Evolutionary conservation across 208 protist species (phyloP).

Genomic region (Histomonas meleagridis): DNA sequence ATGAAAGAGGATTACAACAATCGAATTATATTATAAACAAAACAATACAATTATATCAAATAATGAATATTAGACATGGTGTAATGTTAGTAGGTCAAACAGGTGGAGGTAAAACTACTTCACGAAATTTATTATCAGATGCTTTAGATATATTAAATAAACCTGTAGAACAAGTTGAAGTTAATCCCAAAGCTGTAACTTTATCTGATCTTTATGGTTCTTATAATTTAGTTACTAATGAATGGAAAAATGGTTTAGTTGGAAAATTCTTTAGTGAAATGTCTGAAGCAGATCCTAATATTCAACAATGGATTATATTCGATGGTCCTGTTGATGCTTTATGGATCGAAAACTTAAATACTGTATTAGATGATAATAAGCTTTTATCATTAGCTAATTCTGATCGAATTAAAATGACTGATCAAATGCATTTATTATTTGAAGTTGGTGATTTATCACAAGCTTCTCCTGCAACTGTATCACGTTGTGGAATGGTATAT

Average conservation of each 20-base stretch:
- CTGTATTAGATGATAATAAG: slow-evolving; percentile 92
- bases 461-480: slow-evolving; percentile 91
- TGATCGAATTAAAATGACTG: slow-evolving; percentile 81
- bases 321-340: slow-evolving; percentile 91
- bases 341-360: slow-evolving; percentile 98
- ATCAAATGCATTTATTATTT: slow-evolving; percentile 78
- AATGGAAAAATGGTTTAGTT: slow-evolving; percentile 66
- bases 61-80: slow-evolving; percentile 83
- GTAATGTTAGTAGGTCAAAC: slow-evolving; percentile 90
- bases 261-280: slow-evolving; percentile 65
- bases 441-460: slow-evolving; percentile 87
- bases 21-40: slow-evolving; percentile 69
- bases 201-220: slow-evolving; percentile 88
- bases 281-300: slow-evolving; percentile 57
- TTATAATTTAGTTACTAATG: slow-evolving; percentile 60
- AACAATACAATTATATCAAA: slow-evolving; percentile 89
- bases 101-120: slow-evolving; percentile 73
- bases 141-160: slow-evolving; percentile 47
- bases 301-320: slow-evolving; percentile 84
- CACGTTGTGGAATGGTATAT: slow-evolving; percentile 93
- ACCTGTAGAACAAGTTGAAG: slow-evolving; percentile 61
- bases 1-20: slow-evolving; percentile 58
- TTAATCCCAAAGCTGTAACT: slow-evolving; percentile 88
- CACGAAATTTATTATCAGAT: slow-evolving; percentile 41
- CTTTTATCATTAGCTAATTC: slow-evolving; percentile 82